Conservation (phyloP, 441 rosid species). For the Populus hybrid region DNA sequence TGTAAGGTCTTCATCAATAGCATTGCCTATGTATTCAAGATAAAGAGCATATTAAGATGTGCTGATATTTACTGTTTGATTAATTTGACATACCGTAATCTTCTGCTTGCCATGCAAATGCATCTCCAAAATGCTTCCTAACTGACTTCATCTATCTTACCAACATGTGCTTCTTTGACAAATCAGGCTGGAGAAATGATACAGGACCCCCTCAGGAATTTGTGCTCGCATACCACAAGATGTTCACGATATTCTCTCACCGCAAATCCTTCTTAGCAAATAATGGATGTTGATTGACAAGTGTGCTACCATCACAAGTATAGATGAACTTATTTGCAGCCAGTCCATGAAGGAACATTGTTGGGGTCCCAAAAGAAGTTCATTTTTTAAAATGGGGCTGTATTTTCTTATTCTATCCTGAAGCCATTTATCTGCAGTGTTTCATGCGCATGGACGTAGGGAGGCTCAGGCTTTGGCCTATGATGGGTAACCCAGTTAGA, state of each 20-base stretch:
- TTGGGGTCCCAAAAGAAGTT: constrained; percentile 25
- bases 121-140: constrained; percentile 15
- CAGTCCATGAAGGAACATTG: constrained; percentile 37
- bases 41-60: not conserved
- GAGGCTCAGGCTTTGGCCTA: constrained; percentile 31
- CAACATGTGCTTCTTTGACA: constrained; percentile 28
- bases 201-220: constrained; percentile 33
- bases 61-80: not conserved
- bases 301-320: constrained; percentile 12
- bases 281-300: constrained; percentile 27
- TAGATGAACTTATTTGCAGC: constrained; percentile 43
- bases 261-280: constrained; percentile 21
- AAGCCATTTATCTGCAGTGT: constrained; percentile 33
- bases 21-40: constrained; percentile 14
- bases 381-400: constrained; percentile 34
- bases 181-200: constrained; percentile 39
- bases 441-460: constrained; percentile 20
- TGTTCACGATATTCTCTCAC: constrained; percentile 28
- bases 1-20: constrained; percentile 30
- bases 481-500: constrained; percentile 24
- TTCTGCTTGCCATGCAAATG: constrained; percentile 11
- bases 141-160: constrained; percentile 31
- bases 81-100: constrained; percentile 9
- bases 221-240: no score
- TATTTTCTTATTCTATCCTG: constrained; percentile 25